Conservation (phyloP, 2,329 filamentous ascomycete species). For the Aspergillus oerlinghausenensis region DNA sequence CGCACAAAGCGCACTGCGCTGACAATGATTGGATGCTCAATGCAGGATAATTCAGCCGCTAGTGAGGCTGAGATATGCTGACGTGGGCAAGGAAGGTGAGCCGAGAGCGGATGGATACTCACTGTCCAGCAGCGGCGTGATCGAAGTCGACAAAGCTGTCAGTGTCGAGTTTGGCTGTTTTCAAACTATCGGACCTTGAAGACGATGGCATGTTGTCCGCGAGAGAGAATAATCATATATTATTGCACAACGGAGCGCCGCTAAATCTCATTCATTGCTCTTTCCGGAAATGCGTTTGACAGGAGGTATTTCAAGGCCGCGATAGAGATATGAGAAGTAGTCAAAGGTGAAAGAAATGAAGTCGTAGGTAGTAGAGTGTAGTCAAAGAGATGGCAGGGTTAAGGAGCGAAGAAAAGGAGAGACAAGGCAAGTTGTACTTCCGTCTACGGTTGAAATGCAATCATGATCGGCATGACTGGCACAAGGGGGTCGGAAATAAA, state of each 20-base stretch:
- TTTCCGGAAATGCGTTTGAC: not conserved
- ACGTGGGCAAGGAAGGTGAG: constrained; percentile 3
- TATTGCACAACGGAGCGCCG: not conserved
- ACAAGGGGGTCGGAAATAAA: not conserved
- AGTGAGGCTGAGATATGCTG: constrained; percentile 3
- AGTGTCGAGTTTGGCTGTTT: constrained; percentile 32
- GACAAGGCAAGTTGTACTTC: not conserved
- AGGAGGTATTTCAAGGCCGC: not conserved
- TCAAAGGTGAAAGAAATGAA: not conserved
- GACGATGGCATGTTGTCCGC: constrained; percentile 28
- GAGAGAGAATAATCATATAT: constrained; percentile 13
- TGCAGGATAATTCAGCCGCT: not conserved
- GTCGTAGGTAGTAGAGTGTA: not conserved
- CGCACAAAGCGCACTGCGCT: not conserved
- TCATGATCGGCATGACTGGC: not conserved
- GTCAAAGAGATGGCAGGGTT: no score
- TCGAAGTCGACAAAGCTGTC: constrained; percentile 42
- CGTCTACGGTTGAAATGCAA: not conserved
- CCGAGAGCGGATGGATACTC: constrained; percentile 20
- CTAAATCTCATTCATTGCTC: not conserved
- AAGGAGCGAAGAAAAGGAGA: not conserved
- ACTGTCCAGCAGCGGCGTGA: constrained; percentile 48
- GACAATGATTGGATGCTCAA: not conserved
- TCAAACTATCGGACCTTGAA: constrained; percentile 29
- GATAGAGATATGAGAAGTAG: not conserved